A percentile compares a stretch with the other conserved stretches of the same genome.
These are phyloP conservation scores for Vitis hybrid DNA, from an alignment of 177 flowering plant genomes.

Conservation along the genomic window DNA sequence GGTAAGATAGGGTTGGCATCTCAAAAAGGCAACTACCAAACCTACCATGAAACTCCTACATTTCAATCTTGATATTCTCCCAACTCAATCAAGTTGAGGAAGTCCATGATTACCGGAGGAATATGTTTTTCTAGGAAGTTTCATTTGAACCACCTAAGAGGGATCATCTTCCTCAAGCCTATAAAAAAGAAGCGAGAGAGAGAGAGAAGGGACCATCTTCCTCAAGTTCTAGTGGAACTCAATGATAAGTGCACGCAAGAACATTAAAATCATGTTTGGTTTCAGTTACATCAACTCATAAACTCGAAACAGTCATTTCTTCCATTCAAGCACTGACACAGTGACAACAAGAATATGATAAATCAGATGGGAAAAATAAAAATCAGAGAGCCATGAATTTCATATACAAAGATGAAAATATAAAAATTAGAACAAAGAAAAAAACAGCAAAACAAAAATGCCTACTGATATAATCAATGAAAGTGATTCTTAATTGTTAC, in stretches of 20 bases:
- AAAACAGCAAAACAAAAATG: too few relatives aligned
- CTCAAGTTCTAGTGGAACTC: background rate
- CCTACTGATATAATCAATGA: too few relatives aligned
- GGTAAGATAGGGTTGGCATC: background rate
- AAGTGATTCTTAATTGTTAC: too few relatives aligned
- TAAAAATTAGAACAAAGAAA: too few relatives aligned
- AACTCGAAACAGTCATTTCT: background rate
- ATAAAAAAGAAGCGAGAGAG: too few relatives aligned
- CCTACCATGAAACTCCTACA: background rate
- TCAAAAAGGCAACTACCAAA: background rate
- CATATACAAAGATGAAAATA: too few relatives aligned
- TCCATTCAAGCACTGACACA: background rate
- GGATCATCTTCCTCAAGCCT: background rate
- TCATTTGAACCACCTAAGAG: background rate
- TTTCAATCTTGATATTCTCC: slow-evolving; percentile 1
- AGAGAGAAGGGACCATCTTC: background rate
- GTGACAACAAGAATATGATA: background rate
- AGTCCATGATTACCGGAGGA: too few relatives aligned
- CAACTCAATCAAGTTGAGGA: slow-evolving; percentile 3
- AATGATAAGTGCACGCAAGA: background rate
- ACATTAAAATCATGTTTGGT: background rate
- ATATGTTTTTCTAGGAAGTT: background rate
- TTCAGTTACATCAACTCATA: background rate
- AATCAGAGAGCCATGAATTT: background rate
- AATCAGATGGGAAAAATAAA: background rate